These are phyloP conservation scores for Penicillium corylophilum DNA, from an alignment of 2,329 filamentous ascomycete species.

Conservation along the genomic window DNA sequence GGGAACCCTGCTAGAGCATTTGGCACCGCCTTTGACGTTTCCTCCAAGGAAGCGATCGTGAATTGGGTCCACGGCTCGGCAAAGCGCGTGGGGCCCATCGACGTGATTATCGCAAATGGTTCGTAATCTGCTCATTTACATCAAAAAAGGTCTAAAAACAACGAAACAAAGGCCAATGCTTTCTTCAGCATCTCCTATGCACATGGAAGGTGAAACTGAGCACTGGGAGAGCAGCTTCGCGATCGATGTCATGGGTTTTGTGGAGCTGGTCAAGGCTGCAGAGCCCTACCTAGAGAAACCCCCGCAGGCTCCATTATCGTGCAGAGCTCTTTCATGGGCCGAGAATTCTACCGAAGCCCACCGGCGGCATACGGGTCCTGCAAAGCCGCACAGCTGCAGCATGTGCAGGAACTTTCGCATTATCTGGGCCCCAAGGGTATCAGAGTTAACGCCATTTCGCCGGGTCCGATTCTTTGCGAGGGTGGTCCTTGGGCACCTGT, in stretches of 20 bases:
- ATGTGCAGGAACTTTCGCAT: constrained; percentile 24
- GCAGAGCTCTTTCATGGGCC: constrained; percentile 21
- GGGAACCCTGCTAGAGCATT: constrained; percentile 9
- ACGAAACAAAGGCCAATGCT: too few relatives aligned
- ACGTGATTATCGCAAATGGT: constrained; percentile 23
- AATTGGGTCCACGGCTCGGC: constrained; percentile 16
- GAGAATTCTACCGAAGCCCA: constrained; percentile 21
- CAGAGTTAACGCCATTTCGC: constrained; percentile 30
- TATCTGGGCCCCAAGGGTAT: constrained; percentile 25
- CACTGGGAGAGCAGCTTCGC: constrained; percentile 17
- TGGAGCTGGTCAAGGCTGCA: constrained; percentile 15
- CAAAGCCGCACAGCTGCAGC: constrained; percentile 23
- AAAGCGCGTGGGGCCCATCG: constrained; percentile 13
- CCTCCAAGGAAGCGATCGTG: constrained; percentile 7
- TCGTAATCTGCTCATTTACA: too few relatives aligned
- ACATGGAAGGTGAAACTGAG: constrained; percentile 13
- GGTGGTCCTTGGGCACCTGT: constrained; percentile 15
- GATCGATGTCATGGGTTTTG: constrained; percentile 21
- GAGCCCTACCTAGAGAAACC: constrained; percentile 16
- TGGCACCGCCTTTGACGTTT: constrained; percentile 19
- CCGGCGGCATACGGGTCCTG: constrained; percentile 22
- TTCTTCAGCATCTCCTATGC: constrained; percentile 16
- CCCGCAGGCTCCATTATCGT: constrained; percentile 20
- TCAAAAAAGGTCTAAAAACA: too few relatives aligned
- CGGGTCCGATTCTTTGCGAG: constrained; percentile 23